phyloP scores from a whole-genome alignment of 164 flowering plant genomes.

The Magnolia changhungtana region DNA sequence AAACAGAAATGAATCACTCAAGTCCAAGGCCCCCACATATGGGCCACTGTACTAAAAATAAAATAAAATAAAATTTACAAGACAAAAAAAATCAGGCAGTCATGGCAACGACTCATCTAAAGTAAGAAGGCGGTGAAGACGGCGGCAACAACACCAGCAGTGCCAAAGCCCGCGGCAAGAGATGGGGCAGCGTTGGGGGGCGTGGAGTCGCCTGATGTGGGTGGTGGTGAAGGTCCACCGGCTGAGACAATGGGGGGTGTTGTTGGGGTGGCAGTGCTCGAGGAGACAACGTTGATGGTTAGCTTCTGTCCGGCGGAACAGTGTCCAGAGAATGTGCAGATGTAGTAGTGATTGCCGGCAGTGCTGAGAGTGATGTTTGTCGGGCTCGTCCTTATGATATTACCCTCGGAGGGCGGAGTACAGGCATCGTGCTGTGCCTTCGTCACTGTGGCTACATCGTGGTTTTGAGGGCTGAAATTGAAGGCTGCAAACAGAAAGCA shows the following conservation, averaged over 20 bases:
- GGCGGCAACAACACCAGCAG: neutral
- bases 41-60: too few species aligned
- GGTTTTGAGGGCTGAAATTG: slow-evolving; percentile 22
- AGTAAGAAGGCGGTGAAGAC: neutral
- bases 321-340: neutral
- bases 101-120: neutral
- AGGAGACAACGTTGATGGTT: neutral
- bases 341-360: neutral
- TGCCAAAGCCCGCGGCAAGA: neutral
- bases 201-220: neutral
- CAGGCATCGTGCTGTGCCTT: slow-evolving; percentile 32
- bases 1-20: too few species aligned
- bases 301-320: neutral
- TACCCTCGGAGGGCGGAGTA: slow-evolving; percentile 4
- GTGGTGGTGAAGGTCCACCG: neutral
- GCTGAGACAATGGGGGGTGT: neutral
- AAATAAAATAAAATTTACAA: too few species aligned
- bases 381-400: neutral
- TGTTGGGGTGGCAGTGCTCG: neutral
- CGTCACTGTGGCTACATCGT: slow-evolving; percentile 32
- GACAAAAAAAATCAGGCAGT: too few species aligned
- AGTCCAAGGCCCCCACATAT: too few species aligned
- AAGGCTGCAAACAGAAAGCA: slow-evolving; percentile 23
- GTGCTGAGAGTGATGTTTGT: neutral
- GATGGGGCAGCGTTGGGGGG: slow-evolving; percentile 6